Percentiles rank a stretch among this genome's conserved stretches.
Evolutionary conservation across 495 filamentous ascomycete genomes (phyloP).

Genomic region (Penicillium simplicissimum): DNA sequence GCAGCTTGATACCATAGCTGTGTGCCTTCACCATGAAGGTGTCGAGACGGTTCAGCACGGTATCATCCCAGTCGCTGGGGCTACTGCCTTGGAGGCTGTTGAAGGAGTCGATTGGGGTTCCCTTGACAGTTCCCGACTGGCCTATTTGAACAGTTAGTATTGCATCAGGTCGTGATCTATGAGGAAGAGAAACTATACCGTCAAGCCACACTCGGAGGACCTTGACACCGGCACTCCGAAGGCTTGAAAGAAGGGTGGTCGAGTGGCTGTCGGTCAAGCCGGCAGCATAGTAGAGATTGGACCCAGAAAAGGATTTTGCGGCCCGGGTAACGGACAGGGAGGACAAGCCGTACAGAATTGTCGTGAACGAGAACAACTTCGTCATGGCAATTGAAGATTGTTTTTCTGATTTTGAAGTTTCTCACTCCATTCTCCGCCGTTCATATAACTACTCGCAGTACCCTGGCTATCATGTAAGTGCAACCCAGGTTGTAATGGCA

Average conservation of each 20-base stretch:
- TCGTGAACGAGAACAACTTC: background rate
- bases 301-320: constrained; percentile 15
- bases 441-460: background rate
- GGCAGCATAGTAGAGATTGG: constrained; percentile 21
- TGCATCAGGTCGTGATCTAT: background rate
- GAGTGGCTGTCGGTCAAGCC: constrained; percentile 13
- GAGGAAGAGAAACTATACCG: background rate
- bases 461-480: background rate
- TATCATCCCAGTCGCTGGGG: background rate
- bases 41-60: constrained; percentile 6
- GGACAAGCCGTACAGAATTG: background rate
- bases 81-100: background rate
- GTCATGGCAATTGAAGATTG: background rate
- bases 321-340: constrained; percentile 15
- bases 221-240: constrained; percentile 16
- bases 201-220: constrained; percentile 3
- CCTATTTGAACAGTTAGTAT: background rate
- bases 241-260: constrained; percentile 9
- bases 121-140: constrained; percentile 1
- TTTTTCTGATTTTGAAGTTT: background rate
- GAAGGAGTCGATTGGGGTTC: background rate
- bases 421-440: background rate
- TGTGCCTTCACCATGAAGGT: constrained; percentile 7
- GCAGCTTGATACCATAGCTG: constrained; percentile 8
- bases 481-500: background rate